A percentile compares a stretch with the other conserved stretches of the same genome.
phyloP scores from a whole-genome alignment of 345 rosid species.

The Arabidopsis arenosa region DNA sequence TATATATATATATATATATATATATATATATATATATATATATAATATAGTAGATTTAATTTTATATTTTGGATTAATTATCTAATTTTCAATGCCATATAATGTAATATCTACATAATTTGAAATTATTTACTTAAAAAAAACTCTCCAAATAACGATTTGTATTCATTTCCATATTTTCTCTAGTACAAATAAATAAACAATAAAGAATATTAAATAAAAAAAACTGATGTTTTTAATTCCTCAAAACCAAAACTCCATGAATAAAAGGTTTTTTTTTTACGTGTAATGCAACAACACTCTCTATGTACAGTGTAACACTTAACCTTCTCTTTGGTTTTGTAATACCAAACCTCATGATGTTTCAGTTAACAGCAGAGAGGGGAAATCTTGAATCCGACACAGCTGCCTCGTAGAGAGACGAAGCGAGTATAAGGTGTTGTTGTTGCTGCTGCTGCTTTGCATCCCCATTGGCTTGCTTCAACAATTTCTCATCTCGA shows the following conservation, averaged over 20 bases:
- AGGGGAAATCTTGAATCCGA: constrained; percentile 90
- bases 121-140: too few species aligned
- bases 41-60: too few species aligned
- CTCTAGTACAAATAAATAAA: constrained; percentile 30
- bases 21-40: too few species aligned
- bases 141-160: too few species aligned
- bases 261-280: neutral
- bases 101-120: too few species aligned
- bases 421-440: constrained; percentile 50
- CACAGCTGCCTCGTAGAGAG: constrained; percentile 62
- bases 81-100: too few species aligned
- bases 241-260: constrained; percentile 27
- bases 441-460: constrained; percentile 53
- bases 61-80: too few species aligned
- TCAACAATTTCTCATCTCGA: constrained; percentile 68
- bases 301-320: constrained; percentile 54
- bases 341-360: constrained; percentile 6
- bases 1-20: too few species aligned
- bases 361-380: constrained; percentile 77
- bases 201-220: constrained; percentile 43
- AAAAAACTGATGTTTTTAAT: neutral
- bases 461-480: constrained; percentile 75
- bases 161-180: neutral
- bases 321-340: constrained; percentile 20
- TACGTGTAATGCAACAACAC: constrained; percentile 31